Conservation (phyloP, 139 green algal genomes). For the Chlamydomonas asymmetrica region DNA sequence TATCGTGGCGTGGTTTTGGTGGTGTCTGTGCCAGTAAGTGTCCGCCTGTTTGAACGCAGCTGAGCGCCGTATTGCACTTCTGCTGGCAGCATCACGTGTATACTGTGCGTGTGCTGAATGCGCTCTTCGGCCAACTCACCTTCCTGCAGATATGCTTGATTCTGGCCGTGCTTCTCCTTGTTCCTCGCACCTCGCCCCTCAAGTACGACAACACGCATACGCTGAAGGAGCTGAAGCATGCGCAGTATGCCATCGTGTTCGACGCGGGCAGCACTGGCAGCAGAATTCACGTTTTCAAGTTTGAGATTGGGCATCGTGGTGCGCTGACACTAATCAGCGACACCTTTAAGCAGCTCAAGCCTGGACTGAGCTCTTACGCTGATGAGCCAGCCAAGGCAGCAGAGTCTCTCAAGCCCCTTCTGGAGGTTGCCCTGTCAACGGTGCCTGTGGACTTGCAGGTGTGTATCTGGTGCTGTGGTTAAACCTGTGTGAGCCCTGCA, state of each 20-base stretch:
- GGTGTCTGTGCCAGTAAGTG: constrained; percentile 55
- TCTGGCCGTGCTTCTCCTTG: constrained; percentile 53
- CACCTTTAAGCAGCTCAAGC: constrained; percentile 92
- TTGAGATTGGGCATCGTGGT: constrained; percentile 48
- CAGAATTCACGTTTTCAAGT: constrained; percentile 94
- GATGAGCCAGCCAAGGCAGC: constrained; percentile 77
- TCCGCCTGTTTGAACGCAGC: neutral
- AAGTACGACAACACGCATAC: constrained; percentile 16
- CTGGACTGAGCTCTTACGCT: constrained; percentile 85
- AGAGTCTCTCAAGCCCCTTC: constrained; percentile 75
- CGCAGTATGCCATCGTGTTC: constrained; percentile 87
- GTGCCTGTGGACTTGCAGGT: constrained; percentile 73
- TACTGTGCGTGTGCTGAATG: too few relatives aligned
- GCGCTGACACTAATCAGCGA: constrained; percentile 76
- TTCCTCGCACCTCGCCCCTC: constrained; percentile 40
- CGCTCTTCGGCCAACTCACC: neutral
- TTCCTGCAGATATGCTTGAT: constrained; percentile 67
- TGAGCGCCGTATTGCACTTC: too few relatives aligned
- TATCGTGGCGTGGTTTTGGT: constrained; percentile 66
- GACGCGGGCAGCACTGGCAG: constrained; percentile 96
- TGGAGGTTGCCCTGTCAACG: constrained; percentile 81
- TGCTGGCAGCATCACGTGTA: too few relatives aligned
- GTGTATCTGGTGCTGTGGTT: neutral
- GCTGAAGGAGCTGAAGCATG: constrained; percentile 35
- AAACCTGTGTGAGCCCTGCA: neutral